A percentile compares a stretch with the other conserved stretches of the same genome.
phyloP scores from a whole-genome alignment of 2,329 filamentous ascomycete species.

The Botryotinia globosa region DNA sequence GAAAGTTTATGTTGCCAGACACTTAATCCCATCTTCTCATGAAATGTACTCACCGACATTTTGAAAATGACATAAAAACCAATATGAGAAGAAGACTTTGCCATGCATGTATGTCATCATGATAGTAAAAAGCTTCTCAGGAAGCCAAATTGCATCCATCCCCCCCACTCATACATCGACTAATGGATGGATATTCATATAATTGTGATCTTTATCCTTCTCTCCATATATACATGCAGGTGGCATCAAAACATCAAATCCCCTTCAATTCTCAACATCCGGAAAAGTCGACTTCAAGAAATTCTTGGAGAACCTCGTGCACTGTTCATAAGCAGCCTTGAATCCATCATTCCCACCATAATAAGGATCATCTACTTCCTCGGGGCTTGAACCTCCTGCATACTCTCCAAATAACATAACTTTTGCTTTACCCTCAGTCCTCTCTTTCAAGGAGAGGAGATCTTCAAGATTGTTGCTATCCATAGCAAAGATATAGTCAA shows the following conservation, averaged over 20 bases:
- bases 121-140: background rate
- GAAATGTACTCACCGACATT: background rate
- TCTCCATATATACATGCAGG: background rate
- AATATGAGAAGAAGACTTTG: background rate
- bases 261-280: constrained; percentile 29
- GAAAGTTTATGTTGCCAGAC: background rate
- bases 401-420: constrained; percentile 83
- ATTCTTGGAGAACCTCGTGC: constrained; percentile 69
- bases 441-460: constrained; percentile 56
- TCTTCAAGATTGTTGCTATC: constrained; percentile 77
- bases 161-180: background rate
- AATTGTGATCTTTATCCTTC: constrained; percentile 5
- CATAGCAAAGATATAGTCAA: constrained; percentile 96
- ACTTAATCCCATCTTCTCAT: background rate
- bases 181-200: background rate
- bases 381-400: constrained; percentile 52
- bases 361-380: constrained; percentile 85
- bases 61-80: background rate
- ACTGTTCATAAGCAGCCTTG: constrained; percentile 81
- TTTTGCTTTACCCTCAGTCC: constrained; percentile 57
- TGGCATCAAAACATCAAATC: background rate
- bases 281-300: constrained; percentile 36
- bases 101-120: background rate
- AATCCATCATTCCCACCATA: constrained; percentile 85
- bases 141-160: background rate